Conservation (phyloP, 2,329 filamentous ascomycete species). For the Hymenoscyphus occultus region DNA sequence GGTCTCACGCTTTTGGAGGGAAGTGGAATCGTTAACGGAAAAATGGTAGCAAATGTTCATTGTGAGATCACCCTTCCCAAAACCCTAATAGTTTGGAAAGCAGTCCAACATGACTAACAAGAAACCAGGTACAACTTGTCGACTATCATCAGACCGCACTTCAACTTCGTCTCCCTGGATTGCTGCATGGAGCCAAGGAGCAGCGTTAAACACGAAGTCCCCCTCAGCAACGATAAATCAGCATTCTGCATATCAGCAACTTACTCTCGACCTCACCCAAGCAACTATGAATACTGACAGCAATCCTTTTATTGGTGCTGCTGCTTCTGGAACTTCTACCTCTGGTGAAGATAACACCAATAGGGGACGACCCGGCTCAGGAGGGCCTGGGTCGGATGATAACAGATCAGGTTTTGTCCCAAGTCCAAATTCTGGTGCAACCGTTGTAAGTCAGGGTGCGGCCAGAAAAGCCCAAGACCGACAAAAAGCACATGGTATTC, state of each 20-base stretch:
- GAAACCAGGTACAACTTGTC: slow-evolving; percentile 28
- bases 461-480: slow-evolving; percentile 2
- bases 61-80: slow-evolving; percentile 39
- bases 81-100: neutral
- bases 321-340: slow-evolving; percentile 4
- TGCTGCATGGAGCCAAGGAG: slow-evolving; percentile 31
- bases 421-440: neutral
- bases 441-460: neutral
- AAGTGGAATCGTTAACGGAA: slow-evolving; percentile 49
- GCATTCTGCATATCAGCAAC: slow-evolving; percentile 20
- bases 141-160: slow-evolving; percentile 18
- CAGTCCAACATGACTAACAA: neutral
- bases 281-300: slow-evolving; percentile 25
- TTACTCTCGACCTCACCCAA: slow-evolving; percentile 30
- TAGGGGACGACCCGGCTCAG: neutral
- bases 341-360: neutral
- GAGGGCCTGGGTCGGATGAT: neutral
- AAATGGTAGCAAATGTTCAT: slow-evolving; percentile 55
- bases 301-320: slow-evolving; percentile 27
- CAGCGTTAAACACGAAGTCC: slow-evolving; percentile 24
- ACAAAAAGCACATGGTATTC: slow-evolving; percentile 50
- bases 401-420: slow-evolving; percentile 4
- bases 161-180: slow-evolving; percentile 30
- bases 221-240: slow-evolving; percentile 21
- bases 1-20: slow-evolving; percentile 39